Evolutionary conservation across 768 basidiomycete species (phyloP).

Genomic region (Podaxis pistillaris): DNA sequence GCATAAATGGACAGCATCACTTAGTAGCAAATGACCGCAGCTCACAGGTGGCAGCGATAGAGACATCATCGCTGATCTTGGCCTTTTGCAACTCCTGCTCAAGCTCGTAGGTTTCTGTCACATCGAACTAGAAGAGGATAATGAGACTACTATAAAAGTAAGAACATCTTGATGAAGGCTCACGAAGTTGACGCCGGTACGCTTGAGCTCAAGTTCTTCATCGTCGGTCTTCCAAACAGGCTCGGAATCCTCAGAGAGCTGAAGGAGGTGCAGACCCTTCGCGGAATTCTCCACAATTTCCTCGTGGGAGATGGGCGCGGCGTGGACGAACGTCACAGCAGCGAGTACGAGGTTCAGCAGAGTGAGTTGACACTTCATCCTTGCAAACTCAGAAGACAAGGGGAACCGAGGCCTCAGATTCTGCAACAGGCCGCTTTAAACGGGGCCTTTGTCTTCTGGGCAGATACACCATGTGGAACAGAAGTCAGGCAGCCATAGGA

Average conservation of each 20-base stretch:
- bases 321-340: conserved; percentile 24
- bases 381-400: background rate
- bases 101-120: conserved; percentile 37
- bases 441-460: background rate
- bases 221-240: conserved; percentile 42
- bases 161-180: conserved; percentile 11
- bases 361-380: conserved; percentile 10
- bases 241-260: conserved; percentile 32
- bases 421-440: conserved; percentile 1
- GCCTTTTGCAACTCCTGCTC: conserved; percentile 24
- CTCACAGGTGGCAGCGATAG: conserved; percentile 29
- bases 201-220: conserved; percentile 34
- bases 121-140: conserved; percentile 32
- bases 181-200: conserved; percentile 35
- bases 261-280: conserved; percentile 34
- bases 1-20: background rate
- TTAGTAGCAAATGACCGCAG: background rate
- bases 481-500: background rate
- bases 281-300: conserved; percentile 34
- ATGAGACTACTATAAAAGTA: background rate
- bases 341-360: conserved; percentile 18
- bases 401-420: background rate
- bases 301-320: conserved; percentile 29
- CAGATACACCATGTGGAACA: conserved; percentile 3
- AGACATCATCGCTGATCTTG: conserved; percentile 19